A percentile compares a stretch with the other conserved stretches of the same genome.
phyloP scores from a whole-genome alignment of 2,329 filamentous ascomycete genomes.

The Trichoderma guizhouense region DNA sequence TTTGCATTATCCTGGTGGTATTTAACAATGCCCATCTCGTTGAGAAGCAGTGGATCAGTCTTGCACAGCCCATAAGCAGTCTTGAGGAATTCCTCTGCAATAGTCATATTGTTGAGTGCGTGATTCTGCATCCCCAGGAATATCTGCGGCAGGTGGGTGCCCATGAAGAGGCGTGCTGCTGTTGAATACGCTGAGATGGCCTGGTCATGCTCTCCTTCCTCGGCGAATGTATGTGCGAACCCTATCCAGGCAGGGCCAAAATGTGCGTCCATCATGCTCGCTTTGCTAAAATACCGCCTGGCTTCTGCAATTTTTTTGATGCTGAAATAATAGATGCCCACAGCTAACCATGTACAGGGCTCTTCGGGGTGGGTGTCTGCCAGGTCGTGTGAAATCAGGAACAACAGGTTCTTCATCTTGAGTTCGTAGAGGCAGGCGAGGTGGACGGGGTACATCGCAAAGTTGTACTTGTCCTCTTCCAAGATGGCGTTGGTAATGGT shows the following conservation, averaged over 20 bases:
- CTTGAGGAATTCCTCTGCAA: slow-evolving; percentile 91
- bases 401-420: slow-evolving; percentile 79
- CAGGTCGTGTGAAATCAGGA: slow-evolving; percentile 87
- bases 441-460: slow-evolving; percentile 83
- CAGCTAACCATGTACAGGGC: slow-evolving; percentile 87
- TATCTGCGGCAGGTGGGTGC: slow-evolving; percentile 90
- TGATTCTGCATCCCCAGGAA: slow-evolving; percentile 99
- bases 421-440: slow-evolving; percentile 89
- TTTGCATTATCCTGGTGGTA: slow-evolving; percentile 83
- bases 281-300: slow-evolving; percentile 92
- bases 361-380: slow-evolving; percentile 90
- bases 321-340: slow-evolving; percentile 90
- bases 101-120: slow-evolving; percentile 87
- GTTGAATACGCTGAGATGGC: slow-evolving; percentile 97
- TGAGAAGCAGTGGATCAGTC: slow-evolving; percentile 84
- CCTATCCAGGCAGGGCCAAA: slow-evolving; percentile 98
- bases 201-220: slow-evolving; percentile 96
- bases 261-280: slow-evolving; percentile 95
- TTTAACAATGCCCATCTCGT: slow-evolving; percentile 93
- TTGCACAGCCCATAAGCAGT: slow-evolving; percentile 81
- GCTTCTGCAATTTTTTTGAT: slow-evolving; percentile 90
- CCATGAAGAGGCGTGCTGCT: slow-evolving; percentile 90
- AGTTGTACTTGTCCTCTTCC: slow-evolving; percentile 81
- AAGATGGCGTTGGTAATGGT: slow-evolving; percentile 81
- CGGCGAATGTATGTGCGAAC: slow-evolving; percentile 96